Evolutionary conservation across 306 rosid genomes (phyloP), one percentile per base, ranked within the genome.

Genomic region (Sesbania bispinosa): DNA sequence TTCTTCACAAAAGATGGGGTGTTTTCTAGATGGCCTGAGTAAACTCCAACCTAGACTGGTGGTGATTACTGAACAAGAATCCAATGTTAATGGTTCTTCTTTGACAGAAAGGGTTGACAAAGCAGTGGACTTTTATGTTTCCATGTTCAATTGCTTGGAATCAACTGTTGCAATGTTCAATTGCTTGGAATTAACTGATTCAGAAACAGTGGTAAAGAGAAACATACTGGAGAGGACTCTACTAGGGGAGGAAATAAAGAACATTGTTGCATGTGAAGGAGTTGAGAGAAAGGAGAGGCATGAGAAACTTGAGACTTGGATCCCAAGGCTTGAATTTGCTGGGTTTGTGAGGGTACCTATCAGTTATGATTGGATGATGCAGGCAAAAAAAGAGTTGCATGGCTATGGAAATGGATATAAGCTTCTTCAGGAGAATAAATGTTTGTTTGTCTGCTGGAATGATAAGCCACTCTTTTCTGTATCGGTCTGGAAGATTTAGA

Each of bases 1-100:
- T 8, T 60, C 83, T 69, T 73, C 92, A 4, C 84, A 89, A 23
- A 86, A 80, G 77, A 81, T 88, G 76, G 83, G 52, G 55, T 69
- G 67, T 8, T 91, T 87, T 73, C 64, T 88, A 39, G 78, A 79
- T 19, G 58, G 79, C 27, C 69, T 88, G 0, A 67, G 82, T 84
- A 82, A 77, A 15, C 83, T 91, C 13, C 84, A 86, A 29, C 93
- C 91, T 0, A 87, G 82, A 65, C 7, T 88, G 16, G 66, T 88
- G 88, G 88, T 91, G 32, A 52, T 91, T 30, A 83, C 88, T 1
- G 97, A 91, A 75, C 96, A 87, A 76, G 91, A 91, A 62, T 84
- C 90, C 19, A 77, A 83, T 69, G 78, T 69, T 43, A 90, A 84
- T 65, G 81, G 81, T 4, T 38, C 45, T 50, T 71, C 62, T 16